These are phyloP conservation scores for Prillingera fragicola DNA, from an alignment of 1,284 basidiomycete genomes.

Conservation along the genomic window DNA sequence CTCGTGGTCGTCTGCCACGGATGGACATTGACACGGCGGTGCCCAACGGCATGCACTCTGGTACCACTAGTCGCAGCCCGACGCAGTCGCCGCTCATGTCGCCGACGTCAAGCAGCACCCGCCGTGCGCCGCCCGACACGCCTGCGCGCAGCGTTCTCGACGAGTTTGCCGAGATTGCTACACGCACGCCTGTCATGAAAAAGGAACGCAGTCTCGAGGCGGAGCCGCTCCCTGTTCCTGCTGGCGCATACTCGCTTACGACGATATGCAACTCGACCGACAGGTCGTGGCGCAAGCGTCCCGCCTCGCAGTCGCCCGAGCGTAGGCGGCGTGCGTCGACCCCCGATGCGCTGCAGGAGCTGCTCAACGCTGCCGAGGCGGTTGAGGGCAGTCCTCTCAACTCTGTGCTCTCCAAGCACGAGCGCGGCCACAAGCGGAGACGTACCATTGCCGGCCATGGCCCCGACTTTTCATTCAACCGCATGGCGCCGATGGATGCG, in stretches of 20 bases:
- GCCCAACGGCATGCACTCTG: constrained; percentile 3
- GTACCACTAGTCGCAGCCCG: constrained; percentile 22
- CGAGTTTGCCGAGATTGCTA: constrained; percentile 43
- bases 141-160: constrained; percentile 41
- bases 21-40: no score
- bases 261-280: constrained; percentile 25
- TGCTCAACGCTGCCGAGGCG: constrained; percentile 41
- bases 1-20: neutral
- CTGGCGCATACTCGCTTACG: constrained; percentile 20
- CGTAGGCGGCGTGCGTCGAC: constrained; percentile 23
- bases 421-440: constrained; percentile 31
- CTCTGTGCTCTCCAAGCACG: constrained; percentile 21
- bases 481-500: constrained; percentile 6
- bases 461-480: constrained; percentile 8
- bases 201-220: constrained; percentile 15
- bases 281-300: constrained; percentile 25
- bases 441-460: constrained; percentile 31
- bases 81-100: constrained; percentile 38
- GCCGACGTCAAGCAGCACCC: constrained; percentile 31
- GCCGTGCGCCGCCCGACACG: constrained; percentile 33
- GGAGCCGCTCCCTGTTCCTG: constrained; percentile 7
- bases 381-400: constrained; percentile 40
- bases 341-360: constrained; percentile 37
- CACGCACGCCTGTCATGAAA: constrained; percentile 32
- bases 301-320: constrained; percentile 25